These are phyloP conservation scores for Stylosanthes scabra DNA, from an alignment of 331 rosid genomes.

Conservation along the genomic window DNA sequence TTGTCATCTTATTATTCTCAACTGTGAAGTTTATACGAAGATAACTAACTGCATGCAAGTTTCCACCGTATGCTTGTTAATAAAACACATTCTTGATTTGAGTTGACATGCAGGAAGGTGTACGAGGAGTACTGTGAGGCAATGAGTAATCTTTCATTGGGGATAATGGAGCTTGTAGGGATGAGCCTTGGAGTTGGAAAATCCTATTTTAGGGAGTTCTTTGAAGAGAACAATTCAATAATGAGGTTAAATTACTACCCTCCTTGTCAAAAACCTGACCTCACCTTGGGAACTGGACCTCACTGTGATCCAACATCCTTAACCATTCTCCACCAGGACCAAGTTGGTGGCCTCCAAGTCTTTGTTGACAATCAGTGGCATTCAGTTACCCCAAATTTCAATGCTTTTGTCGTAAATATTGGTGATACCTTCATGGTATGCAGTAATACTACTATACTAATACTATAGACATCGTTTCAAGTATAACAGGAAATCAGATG, in stretches of 20 bases:
- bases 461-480: too few relatives aligned
- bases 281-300: constrained; percentile 95
- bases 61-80: too few relatives aligned
- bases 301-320: constrained; percentile 96
- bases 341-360: constrained; percentile 89
- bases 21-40: too few relatives aligned
- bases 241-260: constrained; percentile 97
- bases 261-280: constrained; percentile 83
- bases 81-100: too few relatives aligned
- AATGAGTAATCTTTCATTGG: constrained; percentile 75
- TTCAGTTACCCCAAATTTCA: constrained; percentile 62
- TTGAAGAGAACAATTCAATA: constrained; percentile 79
- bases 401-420: constrained; percentile 90
- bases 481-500: too few relatives aligned
- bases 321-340: constrained; percentile 92
- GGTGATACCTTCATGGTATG: constrained; percentile 97
- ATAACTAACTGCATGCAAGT: too few relatives aligned
- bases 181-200: constrained; percentile 74
- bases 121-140: constrained; percentile 74
- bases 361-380: constrained; percentile 84
- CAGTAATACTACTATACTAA: too few relatives aligned
- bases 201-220: constrained; percentile 63
- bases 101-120: constrained; percentile 57
- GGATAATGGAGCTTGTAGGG: constrained; percentile 88
- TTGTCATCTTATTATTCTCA: background rate